A percentile compares a stretch with the other conserved stretches of the same genome.
Conservation (phyloP, 768 basidiomycete species). For the Lyophyllum semitale region DNA sequence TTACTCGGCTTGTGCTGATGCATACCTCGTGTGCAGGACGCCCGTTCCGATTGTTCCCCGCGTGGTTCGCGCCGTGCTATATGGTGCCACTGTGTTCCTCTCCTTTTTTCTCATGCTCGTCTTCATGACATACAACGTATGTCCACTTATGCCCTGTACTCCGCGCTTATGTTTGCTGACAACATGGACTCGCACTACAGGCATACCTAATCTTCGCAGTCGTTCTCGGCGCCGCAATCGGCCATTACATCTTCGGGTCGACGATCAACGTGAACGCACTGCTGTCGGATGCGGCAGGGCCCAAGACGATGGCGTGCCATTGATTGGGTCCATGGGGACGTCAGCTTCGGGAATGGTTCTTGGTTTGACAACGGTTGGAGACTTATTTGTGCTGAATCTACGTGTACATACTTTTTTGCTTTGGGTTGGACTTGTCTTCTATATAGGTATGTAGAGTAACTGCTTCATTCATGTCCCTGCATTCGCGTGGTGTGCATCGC, state of each 20-base stretch:
- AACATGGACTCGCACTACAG: conserved; percentile 34
- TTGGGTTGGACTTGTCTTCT: background rate
- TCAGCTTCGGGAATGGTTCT: background rate
- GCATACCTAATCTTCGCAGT: conserved; percentile 86
- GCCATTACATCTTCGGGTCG: conserved; percentile 77
- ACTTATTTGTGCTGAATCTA: background rate
- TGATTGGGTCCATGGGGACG: conserved; percentile 29
- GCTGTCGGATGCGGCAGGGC: conserved; percentile 40
- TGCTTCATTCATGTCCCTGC: background rate
- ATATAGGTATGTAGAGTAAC: too few species aligned
- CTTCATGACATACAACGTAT: conserved; percentile 95
- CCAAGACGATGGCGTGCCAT: conserved; percentile 81
- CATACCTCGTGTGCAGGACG: conserved; percentile 33
- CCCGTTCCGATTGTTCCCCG: conserved; percentile 53
- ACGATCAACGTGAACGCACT: conserved; percentile 65
- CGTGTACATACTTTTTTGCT: background rate
- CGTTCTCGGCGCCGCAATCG: conserved; percentile 78
- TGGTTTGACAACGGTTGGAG: background rate
- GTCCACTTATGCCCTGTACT: background rate
- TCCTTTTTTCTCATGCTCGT: conserved; percentile 94
- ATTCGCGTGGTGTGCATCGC: background rate
- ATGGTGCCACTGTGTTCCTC: conserved; percentile 75
- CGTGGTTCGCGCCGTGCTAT: conserved; percentile 63
- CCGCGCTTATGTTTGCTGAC: background rate
- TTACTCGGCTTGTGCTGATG: background rate